phyloP scores from a whole-genome alignment of 2,329 filamentous ascomycete species.

The Arthrobotrys musiformis region DNA sequence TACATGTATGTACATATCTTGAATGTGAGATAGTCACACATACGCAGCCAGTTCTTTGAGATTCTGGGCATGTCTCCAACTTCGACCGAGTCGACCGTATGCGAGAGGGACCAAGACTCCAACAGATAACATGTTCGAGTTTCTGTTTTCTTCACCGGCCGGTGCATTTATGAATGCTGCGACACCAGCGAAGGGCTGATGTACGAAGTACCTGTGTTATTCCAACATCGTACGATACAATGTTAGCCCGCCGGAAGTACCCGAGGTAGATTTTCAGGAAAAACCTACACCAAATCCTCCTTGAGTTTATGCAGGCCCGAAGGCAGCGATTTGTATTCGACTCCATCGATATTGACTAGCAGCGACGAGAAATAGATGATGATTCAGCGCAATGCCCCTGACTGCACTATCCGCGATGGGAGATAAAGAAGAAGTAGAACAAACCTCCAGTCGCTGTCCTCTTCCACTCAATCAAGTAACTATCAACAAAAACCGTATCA shows the following conservation, averaged over 20 bases:
- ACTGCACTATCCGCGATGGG: neutral
- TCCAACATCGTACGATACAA: neutral
- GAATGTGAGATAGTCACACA: constrained; percentile 54
- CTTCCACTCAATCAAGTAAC: constrained; percentile 89
- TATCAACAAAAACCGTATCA: constrained; percentile 61
- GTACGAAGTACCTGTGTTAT: constrained; percentile 78
- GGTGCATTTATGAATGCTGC: constrained; percentile 90
- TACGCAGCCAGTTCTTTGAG: constrained; percentile 80
- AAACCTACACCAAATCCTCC: constrained; percentile 76
- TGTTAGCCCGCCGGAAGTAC: no score
- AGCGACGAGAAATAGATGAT: neutral
- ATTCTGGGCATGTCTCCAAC: constrained; percentile 84
- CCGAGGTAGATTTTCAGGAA: neutral
- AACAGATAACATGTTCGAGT: constrained; percentile 92
- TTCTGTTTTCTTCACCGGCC: constrained; percentile 80
- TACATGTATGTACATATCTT: neutral
- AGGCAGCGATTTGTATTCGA: constrained; percentile 96
- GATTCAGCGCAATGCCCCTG: constrained; percentile 9
- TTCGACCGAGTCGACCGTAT: constrained; percentile 83
- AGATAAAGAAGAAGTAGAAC: constrained; percentile 54
- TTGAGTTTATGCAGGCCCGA: constrained; percentile 90
- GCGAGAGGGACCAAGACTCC: constrained; percentile 87
- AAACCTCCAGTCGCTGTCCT: constrained; percentile 74
- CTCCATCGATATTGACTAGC: constrained; percentile 72
- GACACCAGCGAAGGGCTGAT: constrained; percentile 80